Base-by-base conservation (phyloP, 345 rosid species). In the Populus tremula region DNA sequence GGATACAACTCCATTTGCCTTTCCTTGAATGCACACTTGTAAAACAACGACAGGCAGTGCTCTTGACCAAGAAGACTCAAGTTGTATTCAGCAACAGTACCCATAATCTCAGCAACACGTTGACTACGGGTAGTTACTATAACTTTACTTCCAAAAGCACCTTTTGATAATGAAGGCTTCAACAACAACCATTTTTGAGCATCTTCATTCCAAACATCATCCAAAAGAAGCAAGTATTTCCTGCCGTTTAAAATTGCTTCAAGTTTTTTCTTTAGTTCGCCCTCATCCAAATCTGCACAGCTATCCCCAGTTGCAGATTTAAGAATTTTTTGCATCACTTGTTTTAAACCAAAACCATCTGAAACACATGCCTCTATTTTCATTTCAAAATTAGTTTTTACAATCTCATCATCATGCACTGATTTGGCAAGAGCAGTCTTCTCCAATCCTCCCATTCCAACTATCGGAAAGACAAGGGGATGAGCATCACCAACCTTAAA, bases 11-110 rank as follows among this genome's bases (percentile, higher is more conserved):
- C 50, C 13, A 47, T 67, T 27, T 80, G 75, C 43, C 75, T 65
- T 62, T 68, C 61, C n/a, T 54, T 50, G 5, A 84, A 86, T 13
- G 89, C 84, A 17, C 68, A 82, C 35, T 63, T 78, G 18, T 63
- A 5, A 38, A 82, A 82, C 75, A 84, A 75, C 20, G 71, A 54
- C 50, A 82, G 12, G 13, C 77, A 73, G 21, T 82, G 50, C 43
- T 86, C 47, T 20, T 69, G 5, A 3, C 36, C 17, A 4, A 73
- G 64, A 53, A 77, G 82, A 35, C 36, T 18, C 38, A 82, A 70
- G 18, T 69, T 3, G n/a, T 54, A 65, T 2, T 50, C 16, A 33
- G 54, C 5, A 0, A 70, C 2, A 23, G 56, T n/a, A 27, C 79
- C 43, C 14, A 83, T 14, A 4, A 80, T 67, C 36, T 45, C 18